Percentiles rank a stretch among this genome's conserved stretches.
These are phyloP conservation scores for Metschnikowia corniflorae DNA, from an alignment of 805 yeast genomes.

Conservation along the genomic window DNA sequence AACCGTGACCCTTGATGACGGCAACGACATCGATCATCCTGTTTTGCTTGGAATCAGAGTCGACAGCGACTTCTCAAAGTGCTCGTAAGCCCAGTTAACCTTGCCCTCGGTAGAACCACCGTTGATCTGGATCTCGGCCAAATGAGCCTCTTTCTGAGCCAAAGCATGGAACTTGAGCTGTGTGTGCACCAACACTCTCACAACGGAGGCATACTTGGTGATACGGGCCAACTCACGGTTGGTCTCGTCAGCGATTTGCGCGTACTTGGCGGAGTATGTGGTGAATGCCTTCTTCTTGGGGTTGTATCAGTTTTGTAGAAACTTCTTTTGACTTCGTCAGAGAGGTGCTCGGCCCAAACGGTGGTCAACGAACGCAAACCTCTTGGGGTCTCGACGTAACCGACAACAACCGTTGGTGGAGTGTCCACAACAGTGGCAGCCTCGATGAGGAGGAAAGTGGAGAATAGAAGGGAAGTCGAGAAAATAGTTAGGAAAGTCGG, in stretches of 20 bases:
- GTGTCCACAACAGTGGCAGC: slow-evolving; percentile 99
- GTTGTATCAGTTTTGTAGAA: slow-evolving; percentile 99
- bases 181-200: slow-evolving; percentile 99
- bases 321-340: slow-evolving; percentile 99
- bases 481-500: too few relatives aligned
- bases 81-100: slow-evolving; percentile 98
- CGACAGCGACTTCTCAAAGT: slow-evolving; percentile 97
- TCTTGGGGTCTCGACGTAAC: slow-evolving; percentile 99
- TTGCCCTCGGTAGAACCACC: slow-evolving; percentile 98
- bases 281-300: slow-evolving; percentile 99
- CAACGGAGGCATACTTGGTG: slow-evolving; percentile 96
- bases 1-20: slow-evolving; percentile 99
- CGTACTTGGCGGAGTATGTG: slow-evolving; percentile 98
- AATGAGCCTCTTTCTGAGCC: slow-evolving; percentile 98
- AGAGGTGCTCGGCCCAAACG: slow-evolving; percentile 99
- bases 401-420: slow-evolving; percentile 98
- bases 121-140: slow-evolving; percentile 99
- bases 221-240: slow-evolving; percentile 98
- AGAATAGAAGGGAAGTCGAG: too few relatives aligned
- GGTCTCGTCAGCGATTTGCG: slow-evolving; percentile 81
- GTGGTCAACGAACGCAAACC: slow-evolving; percentile 99
- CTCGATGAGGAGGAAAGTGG: too few relatives aligned
- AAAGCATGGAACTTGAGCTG: slow-evolving; percentile 99
- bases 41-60: slow-evolving; percentile 96
- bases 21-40: slow-evolving; percentile 98